phyloP scores from a whole-genome alignment of 805 yeast species.

The Myxozyma vanderwaltii region DNA sequence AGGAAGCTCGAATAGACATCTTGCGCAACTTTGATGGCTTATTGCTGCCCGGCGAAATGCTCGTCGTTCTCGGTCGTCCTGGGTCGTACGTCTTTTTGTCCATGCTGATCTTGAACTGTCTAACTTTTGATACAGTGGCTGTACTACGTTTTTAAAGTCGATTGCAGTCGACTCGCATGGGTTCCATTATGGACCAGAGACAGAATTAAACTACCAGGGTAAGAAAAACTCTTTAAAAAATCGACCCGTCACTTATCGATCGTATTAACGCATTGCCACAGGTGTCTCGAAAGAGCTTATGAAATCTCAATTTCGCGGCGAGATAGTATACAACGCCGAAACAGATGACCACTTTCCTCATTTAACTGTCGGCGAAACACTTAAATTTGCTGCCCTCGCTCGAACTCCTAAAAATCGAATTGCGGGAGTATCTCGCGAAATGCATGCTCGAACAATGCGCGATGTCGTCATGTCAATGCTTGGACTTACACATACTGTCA shows the following conservation, averaged over 20 bases:
- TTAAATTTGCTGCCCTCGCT: constrained; percentile 56
- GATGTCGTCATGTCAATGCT: constrained; percentile 54
- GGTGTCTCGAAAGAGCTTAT: constrained; percentile 51
- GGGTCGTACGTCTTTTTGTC: constrained; percentile 46
- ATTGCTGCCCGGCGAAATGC: constrained; percentile 63
- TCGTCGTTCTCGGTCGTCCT: constrained; percentile 77
- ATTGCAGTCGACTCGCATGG: constrained; percentile 60
- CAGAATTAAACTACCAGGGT: constrained; percentile 48
- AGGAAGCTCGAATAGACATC: constrained; percentile 38
- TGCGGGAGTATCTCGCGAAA: constrained; percentile 54
- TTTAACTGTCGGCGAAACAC: constrained; percentile 60
- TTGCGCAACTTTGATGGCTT: constrained; percentile 58
- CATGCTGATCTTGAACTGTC: background rate
- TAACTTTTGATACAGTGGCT: constrained; percentile 48
- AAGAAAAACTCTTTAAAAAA: too few relatives aligned
- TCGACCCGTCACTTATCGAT: too few relatives aligned
- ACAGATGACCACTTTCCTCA: constrained; percentile 64
- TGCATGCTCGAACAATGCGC: constrained; percentile 52
- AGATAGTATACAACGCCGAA: constrained; percentile 65
- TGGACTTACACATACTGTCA: constrained; percentile 47
- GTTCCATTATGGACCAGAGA: constrained; percentile 50
- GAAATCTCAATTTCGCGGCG: constrained; percentile 56
- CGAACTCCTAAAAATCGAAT: constrained; percentile 61
- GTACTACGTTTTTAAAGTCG: constrained; percentile 62
- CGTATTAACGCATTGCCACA: too few relatives aligned